phyloP scores from a whole-genome alignment of 495 filamentous ascomycete genomes.

The Penicillium arizonense region DNA sequence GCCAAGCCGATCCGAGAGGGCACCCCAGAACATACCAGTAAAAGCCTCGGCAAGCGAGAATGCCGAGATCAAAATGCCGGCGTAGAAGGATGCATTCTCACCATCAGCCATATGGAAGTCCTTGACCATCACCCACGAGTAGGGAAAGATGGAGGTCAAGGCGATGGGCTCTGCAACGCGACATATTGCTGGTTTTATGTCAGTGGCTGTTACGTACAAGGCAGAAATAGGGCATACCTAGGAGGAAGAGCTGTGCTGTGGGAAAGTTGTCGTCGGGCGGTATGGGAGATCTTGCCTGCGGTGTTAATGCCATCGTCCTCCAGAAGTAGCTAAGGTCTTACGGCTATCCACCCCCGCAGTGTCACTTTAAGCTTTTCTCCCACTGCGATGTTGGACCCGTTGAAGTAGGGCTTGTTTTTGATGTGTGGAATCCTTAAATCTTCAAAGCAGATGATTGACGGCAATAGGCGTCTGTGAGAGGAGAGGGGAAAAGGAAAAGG shows the following conservation, averaged over 20 bases:
- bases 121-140: conserved; percentile 80
- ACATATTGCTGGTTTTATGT: conserved; percentile 56
- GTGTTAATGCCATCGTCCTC: conserved; percentile 55
- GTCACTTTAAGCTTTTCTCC: conserved; percentile 11
- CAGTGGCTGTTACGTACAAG: conserved; percentile 2
- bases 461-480: not conserved
- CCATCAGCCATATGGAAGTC: conserved; percentile 66
- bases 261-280: conserved; percentile 57
- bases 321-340: conserved; percentile 46
- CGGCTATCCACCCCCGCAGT: conserved; percentile 34
- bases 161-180: conserved; percentile 88
- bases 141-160: conserved; percentile 83
- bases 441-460: no score
- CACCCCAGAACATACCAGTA: conserved; percentile 84
- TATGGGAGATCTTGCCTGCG: conserved; percentile 38
- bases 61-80: conserved; percentile 80
- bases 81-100: conserved; percentile 75
- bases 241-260: conserved; percentile 70
- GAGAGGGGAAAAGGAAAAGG: not conserved
- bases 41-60: conserved; percentile 78
- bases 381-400: not conserved
- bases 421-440: no score
- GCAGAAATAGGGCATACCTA: conserved; percentile 52
- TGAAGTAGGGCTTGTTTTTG: no score
- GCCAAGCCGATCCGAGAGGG: conserved; percentile 75